phyloP scores from a whole-genome alignment of 73 alveolate species.

The Paramecium pentaurelia region DNA sequence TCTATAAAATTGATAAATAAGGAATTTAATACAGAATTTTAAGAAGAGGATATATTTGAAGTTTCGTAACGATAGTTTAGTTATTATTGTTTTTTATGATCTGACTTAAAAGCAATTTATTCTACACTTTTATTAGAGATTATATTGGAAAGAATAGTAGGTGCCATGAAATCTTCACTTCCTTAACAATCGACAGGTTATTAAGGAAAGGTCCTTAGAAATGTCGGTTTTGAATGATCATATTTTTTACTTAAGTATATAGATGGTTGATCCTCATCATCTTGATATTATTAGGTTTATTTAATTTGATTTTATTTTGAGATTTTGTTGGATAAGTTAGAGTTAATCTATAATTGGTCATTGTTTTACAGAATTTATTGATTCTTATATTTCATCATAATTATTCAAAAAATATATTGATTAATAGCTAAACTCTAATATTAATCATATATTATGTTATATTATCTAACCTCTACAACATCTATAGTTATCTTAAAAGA shows the following conservation, averaged over 20 bases:
- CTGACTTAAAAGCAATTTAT: neutral
- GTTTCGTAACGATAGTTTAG: neutral
- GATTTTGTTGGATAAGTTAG: neutral
- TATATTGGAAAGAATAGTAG: neutral
- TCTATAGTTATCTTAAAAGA: neutral
- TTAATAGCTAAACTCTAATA: neutral
- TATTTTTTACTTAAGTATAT: neutral
- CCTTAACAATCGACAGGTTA: neutral
- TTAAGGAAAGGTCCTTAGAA: neutral
- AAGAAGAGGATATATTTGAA: neutral
- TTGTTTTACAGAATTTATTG: neutral
- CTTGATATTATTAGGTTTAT: neutral
- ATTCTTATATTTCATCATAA: neutral
- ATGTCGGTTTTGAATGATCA: neutral
- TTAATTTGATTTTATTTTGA: neutral
- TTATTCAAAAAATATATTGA: neutral
- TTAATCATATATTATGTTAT: neutral
- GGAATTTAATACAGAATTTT: neutral
- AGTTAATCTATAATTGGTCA: neutral
- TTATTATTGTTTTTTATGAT: neutral
- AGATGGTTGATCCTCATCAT: conserved; percentile 7
- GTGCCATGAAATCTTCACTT: neutral
- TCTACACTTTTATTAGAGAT: neutral
- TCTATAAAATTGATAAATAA: neutral
- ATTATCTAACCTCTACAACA: neutral